phyloP scores from a whole-genome alignment of 2,329 filamentous ascomycete species.

The Sporothrix curviconia region DNA sequence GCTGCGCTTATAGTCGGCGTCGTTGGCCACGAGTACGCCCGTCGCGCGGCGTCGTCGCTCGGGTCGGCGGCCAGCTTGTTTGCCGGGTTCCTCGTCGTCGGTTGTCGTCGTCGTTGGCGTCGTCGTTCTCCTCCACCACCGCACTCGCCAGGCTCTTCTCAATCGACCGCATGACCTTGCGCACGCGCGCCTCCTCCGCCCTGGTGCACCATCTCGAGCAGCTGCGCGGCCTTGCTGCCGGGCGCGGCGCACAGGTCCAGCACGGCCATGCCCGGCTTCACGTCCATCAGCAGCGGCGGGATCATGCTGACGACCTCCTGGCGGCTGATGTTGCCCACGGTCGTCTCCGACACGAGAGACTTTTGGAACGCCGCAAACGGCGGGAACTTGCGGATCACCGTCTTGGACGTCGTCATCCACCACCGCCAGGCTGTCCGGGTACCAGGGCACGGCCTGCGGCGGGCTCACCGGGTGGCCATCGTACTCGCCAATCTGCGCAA shows the following conservation, averaged over 20 bases:
- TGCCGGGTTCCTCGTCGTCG: constrained; percentile 36
- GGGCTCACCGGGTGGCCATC: constrained; percentile 78
- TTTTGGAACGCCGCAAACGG: constrained; percentile 96
- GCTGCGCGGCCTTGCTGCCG: constrained; percentile 91
- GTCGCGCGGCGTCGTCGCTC: constrained; percentile 76
- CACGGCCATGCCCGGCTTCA: constrained; percentile 85
- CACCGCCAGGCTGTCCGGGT: constrained; percentile 91
- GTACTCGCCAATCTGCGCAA: constrained; percentile 72
- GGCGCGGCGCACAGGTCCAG: constrained; percentile 95
- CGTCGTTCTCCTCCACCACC: constrained; percentile 39
- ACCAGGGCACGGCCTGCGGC: constrained; percentile 79
- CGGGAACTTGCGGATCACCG: constrained; percentile 85
- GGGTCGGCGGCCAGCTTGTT: constrained; percentile 51
- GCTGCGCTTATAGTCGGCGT: constrained; percentile 91
- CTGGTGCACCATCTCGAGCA: constrained; percentile 87
- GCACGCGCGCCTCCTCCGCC: constrained; percentile 82
- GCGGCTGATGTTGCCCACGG: constrained; percentile 92
- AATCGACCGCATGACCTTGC: constrained; percentile 57
- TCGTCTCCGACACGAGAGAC: constrained; percentile 94
- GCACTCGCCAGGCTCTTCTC: constrained; percentile 46
- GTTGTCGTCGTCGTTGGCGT: constrained; percentile 27
- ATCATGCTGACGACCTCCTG: constrained; percentile 99
- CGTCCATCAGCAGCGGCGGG: constrained; percentile 84
- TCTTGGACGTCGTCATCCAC: constrained; percentile 97
- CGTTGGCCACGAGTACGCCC: constrained; percentile 88